A percentile compares a stretch with the other conserved stretches of the same genome.
Conservation (phyloP, 495 filamentous ascomycete genomes). For the Immersiella caudata region DNA sequence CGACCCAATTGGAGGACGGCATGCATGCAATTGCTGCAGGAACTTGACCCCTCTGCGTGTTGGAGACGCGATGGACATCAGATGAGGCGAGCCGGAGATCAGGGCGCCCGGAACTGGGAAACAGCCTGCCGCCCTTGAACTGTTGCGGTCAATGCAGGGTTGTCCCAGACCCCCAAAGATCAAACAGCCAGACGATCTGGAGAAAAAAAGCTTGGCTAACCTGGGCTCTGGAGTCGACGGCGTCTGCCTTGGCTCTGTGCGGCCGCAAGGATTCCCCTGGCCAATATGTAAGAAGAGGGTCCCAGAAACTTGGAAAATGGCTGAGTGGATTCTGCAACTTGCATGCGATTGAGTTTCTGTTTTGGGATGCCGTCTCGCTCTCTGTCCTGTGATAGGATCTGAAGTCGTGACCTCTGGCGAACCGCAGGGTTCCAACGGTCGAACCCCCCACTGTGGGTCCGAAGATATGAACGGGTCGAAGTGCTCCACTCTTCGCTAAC, state of each 20-base stretch:
- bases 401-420: not conserved
- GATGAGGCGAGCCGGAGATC: slow-evolving; percentile 21
- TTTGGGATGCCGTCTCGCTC: not conserved
- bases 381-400: not conserved
- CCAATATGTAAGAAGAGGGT: not conserved
- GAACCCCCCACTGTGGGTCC: slow-evolving; percentile 16
- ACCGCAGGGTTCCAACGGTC: not conserved
- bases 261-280: not conserved
- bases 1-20: not conserved
- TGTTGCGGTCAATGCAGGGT: slow-evolving; percentile 18
- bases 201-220: slow-evolving; percentile 14
- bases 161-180: slow-evolving; percentile 22
- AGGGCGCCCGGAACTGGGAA: slow-evolving; percentile 7
- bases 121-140: not conserved
- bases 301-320: not conserved
- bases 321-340: not conserved
- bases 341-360: not conserved
- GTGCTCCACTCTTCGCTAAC: slow-evolving; percentile 20
- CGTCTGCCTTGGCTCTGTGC: not conserved
- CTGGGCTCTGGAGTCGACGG: not conserved
- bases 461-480: slow-evolving; percentile 11
- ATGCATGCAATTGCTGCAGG: slow-evolving; percentile 12
- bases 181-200: slow-evolving; percentile 12
- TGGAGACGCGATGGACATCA: slow-evolving; percentile 1
- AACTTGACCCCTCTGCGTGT: slow-evolving; percentile 7